A percentile compares a stretch with the other conserved stretches of the same genome.
These are phyloP conservation scores for Puccinia coronata DNA, from an alignment of 1,284 basidiomycete genomes.

Conservation along the genomic window DNA sequence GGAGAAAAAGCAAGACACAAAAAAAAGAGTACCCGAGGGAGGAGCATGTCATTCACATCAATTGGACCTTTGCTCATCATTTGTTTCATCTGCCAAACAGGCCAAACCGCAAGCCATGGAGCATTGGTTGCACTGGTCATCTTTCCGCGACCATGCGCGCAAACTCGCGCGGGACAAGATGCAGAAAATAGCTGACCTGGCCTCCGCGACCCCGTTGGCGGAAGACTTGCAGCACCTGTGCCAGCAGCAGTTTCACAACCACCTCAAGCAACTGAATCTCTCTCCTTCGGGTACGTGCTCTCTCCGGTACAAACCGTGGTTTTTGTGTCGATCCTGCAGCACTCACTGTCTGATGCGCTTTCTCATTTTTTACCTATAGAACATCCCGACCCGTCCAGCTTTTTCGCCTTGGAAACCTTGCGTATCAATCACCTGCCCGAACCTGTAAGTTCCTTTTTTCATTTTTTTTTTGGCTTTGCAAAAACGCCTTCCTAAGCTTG, in stretches of 20 bases:
- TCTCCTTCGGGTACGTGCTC: conserved; percentile 1
- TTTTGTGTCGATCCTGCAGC: background rate
- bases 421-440: background rate
- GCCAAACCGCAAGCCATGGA: too few relatives aligned
- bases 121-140: background rate
- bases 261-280: background rate
- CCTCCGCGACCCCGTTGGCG: conserved; percentile 50
- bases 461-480: background rate
- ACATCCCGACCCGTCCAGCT: background rate
- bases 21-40: too few relatives aligned
- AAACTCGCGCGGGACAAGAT: conserved; percentile 67
- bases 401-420: background rate
- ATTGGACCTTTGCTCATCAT: too few relatives aligned
- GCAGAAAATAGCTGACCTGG: conserved; percentile 22
- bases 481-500: background rate
- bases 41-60: conserved; percentile 8
- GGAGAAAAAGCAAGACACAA: conserved; percentile 15
- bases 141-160: background rate
- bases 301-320: background rate
- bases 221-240: conserved; percentile 56
- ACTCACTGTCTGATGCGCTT: background rate
- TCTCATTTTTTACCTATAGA: background rate
- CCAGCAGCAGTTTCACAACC: conserved; percentile 15
- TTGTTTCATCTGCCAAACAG: background rate
- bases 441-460: conserved; percentile 9